Conservation (phyloP, 768 basidiomycete species). For the Lactarius psammicola region DNA sequence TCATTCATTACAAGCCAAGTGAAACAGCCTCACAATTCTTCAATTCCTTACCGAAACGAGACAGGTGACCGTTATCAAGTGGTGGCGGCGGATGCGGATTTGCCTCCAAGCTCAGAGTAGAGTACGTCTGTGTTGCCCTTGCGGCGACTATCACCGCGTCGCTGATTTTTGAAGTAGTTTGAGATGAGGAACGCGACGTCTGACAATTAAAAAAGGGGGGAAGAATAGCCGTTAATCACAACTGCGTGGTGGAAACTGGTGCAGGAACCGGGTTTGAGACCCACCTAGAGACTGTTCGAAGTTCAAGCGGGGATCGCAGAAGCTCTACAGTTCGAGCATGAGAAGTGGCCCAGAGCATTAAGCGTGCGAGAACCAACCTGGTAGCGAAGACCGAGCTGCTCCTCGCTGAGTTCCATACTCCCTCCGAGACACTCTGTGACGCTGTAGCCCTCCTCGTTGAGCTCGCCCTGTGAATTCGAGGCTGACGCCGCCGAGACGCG, state of each 20-base stretch:
- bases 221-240: not conserved
- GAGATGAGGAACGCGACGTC: conserved; percentile 87
- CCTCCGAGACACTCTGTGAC: conserved; percentile 98
- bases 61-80: not conserved
- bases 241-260: not conserved
- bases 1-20: not conserved
- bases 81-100: conserved; percentile 14
- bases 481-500: conserved; percentile 78
- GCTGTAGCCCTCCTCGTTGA: conserved; percentile 56
- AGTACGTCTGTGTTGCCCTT: conserved; percentile 32
- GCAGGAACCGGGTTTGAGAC: conserved; percentile 30
- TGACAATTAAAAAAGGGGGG: conserved; percentile 29
- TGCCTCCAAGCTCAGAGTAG: conserved; percentile 36
- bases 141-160: conserved; percentile 33
- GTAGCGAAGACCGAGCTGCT: conserved; percentile 87
- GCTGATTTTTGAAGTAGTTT: conserved; percentile 72
- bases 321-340: conserved; percentile 47
- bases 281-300: conserved; percentile 92
- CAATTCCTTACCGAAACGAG: not conserved
- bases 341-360: not conserved
- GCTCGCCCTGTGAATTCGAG: conserved; percentile 91
- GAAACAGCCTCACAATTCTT: not conserved
- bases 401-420: conserved; percentile 90
- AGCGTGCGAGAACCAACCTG: conserved; percentile 48
- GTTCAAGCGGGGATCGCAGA: conserved; percentile 93